Base-by-base conservation (phyloP, 2,329 filamentous ascomycete genomes). In the Thermothelomyces thermophilus region DNA sequence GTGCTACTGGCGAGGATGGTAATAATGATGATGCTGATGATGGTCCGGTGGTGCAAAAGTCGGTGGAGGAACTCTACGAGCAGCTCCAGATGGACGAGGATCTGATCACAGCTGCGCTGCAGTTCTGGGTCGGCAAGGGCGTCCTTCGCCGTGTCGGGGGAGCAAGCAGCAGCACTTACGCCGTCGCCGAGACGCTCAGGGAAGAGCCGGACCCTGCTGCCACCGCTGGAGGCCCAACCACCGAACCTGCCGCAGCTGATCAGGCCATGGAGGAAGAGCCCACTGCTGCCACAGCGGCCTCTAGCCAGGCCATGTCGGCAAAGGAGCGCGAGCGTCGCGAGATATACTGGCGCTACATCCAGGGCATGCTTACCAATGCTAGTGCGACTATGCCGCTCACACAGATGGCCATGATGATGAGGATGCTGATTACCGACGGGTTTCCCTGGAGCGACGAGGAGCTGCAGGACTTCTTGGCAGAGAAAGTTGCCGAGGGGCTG, bases 331-430 rank as follows among this genome's bases (percentile, higher is more conserved):
- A 78, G 59, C 73, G 74, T 51, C 73, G 75, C 30, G 68, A 70
- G 37, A 77, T 95, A 34, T 95, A 96, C 68, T 89, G 87, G 80
- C 86, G 90, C 62, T 97, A 95, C 65, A 90, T 98, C 51, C 74
- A 90, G 50, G 89, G 88, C 45, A 97, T 98, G 93, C 72, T 98
- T 68, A 96, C 89, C 54, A 96, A 96, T 66, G 86, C 89, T 60
- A 85, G 85, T 16, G 81, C 77, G 16, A 69, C 85, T 24, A 93
- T 96, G 87, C 84, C 87, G 44, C 71, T 90, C 52, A 75, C 75
- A 48, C 80, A 90, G 64, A 94, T 98, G 57, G 77, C 83, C 8
- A 95, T 90, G 84, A 96, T 97, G 88, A 77, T 98, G 75, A 89
- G 88, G 69, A 91, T 97, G 77, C 78, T 91, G 51, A 82, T 96